Evolutionary conservation across 1,284 basidiomycete species (phyloP).

Genomic region (Tausonia pullulans): DNA sequence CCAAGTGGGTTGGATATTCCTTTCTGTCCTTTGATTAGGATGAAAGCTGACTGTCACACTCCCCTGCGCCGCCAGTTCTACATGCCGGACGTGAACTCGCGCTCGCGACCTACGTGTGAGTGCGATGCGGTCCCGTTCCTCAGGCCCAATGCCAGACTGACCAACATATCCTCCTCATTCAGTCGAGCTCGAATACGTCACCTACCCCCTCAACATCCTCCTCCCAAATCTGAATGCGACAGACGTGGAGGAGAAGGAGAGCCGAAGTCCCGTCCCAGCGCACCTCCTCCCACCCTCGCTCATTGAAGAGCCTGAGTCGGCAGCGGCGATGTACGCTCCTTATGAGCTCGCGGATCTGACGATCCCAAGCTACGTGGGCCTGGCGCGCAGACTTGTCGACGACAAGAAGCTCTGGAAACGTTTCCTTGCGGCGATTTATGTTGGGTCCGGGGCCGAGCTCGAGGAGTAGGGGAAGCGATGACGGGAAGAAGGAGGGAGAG

Average conservation of each 20-base stretch:
- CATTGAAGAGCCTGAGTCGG: background rate
- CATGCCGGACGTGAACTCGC: slow-evolving; percentile 53
- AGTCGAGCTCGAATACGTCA: slow-evolving; percentile 16
- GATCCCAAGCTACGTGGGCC: slow-evolving; percentile 56
- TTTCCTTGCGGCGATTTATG: slow-evolving; percentile 37
- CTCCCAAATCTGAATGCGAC: background rate
- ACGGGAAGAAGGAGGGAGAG: no score
- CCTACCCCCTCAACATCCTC: slow-evolving; percentile 8
- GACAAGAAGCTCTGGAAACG: slow-evolving; percentile 52
- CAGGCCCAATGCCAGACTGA: background rate
- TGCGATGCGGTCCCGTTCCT: background rate
- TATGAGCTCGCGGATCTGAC: slow-evolving; percentile 65
- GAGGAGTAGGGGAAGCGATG: no score
- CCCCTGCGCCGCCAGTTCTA: slow-evolving; percentile 47
- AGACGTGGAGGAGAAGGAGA: background rate
- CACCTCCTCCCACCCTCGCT: background rate
- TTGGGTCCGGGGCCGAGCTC: no score
- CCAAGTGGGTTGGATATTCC: slow-evolving; percentile 44
- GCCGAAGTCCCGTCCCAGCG: background rate
- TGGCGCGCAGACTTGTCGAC: slow-evolving; percentile 52
- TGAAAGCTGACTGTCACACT: background rate
- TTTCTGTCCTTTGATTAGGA: background rate
- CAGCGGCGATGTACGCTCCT: slow-evolving; percentile 44
- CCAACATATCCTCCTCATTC: background rate
- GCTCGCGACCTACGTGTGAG: slow-evolving; percentile 52